phyloP scores from a whole-genome alignment of 495 filamentous ascomycete species.

The Ascobolus immersus region DNA sequence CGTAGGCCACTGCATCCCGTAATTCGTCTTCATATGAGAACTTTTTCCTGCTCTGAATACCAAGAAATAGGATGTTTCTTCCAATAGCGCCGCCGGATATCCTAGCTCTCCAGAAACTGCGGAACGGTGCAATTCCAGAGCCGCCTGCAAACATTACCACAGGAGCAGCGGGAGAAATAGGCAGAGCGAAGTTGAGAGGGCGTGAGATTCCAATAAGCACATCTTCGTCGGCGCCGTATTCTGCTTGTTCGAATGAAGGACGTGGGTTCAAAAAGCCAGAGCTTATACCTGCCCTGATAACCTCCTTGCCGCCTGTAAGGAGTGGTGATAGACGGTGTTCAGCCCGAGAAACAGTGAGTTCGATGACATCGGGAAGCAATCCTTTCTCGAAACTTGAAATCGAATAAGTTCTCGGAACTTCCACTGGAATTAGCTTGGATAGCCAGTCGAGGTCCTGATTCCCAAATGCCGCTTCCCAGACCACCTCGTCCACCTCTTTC shows the following conservation, averaged over 20 bases:
- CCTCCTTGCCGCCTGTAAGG: slow-evolving; percentile 14
- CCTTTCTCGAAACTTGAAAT: slow-evolving; percentile 24
- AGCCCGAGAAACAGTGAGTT: slow-evolving; percentile 23
- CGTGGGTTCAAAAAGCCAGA: slow-evolving; percentile 26
- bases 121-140: slow-evolving; percentile 26
- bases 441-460: slow-evolving; percentile 21
- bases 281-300: slow-evolving; percentile 18
- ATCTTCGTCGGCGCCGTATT: slow-evolving; percentile 10
- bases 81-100: slow-evolving; percentile 17
- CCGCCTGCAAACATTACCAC: slow-evolving; percentile 27
- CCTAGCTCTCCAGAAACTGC: slow-evolving; percentile 25
- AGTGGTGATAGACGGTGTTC: slow-evolving; percentile 22
- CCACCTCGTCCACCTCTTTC: slow-evolving; percentile 20
- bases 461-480: slow-evolving; percentile 25
- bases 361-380: slow-evolving; percentile 23
- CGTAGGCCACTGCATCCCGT: slow-evolving; percentile 21
- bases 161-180: slow-evolving; percentile 21
- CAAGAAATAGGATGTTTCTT: slow-evolving; percentile 25
- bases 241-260: slow-evolving; percentile 5
- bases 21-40: slow-evolving; percentile 27
- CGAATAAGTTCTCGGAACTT: slow-evolving; percentile 26
- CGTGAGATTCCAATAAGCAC: slow-evolving; percentile 24
- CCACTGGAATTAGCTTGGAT: slow-evolving; percentile 20
- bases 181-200: slow-evolving; percentile 26
- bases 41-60: slow-evolving; percentile 25